Evolutionary conservation across 345 rosid species (phyloP).

Genomic region (Camelina sativa): DNA sequence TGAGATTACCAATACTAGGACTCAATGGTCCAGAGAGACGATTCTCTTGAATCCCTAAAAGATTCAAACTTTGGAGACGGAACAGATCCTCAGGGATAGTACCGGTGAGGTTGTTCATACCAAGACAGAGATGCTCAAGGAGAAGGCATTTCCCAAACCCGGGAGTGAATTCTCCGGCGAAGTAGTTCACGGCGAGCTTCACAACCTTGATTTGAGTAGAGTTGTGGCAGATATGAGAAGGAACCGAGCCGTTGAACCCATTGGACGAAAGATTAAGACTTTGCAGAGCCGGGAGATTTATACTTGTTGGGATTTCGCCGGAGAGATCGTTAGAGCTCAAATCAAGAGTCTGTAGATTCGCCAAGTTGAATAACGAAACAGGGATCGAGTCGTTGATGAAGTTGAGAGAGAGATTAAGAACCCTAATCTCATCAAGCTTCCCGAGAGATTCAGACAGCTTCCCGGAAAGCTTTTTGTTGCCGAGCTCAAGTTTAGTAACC

Average conservation of each 20-base stretch:
- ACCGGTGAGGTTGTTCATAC: constrained; percentile 66
- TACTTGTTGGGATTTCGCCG: constrained; percentile 51
- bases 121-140: constrained; percentile 61
- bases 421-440: constrained; percentile 51
- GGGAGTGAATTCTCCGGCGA: constrained; percentile 54
- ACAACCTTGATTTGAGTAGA: constrained; percentile 46
- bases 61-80: constrained; percentile 49
- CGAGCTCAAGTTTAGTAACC: constrained; percentile 54
- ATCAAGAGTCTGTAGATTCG: constrained; percentile 55
- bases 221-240: constrained; percentile 57
- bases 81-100: constrained; percentile 55
- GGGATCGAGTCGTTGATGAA: constrained; percentile 57
- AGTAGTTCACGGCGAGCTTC: constrained; percentile 58
- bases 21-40: constrained; percentile 58
- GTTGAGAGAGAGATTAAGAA: constrained; percentile 67
- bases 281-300: constrained; percentile 53
- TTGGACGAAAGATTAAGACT: constrained; percentile 59
- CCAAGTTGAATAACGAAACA: constrained; percentile 52
- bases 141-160: constrained; percentile 55
- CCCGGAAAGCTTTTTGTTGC: constrained; percentile 50
- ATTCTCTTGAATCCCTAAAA: constrained; percentile 60
- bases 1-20: constrained; percentile 49
- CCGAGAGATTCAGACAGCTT: constrained; percentile 55
- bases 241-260: constrained; percentile 51
- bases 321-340: constrained; percentile 61